Evolutionary conservation across 1,284 basidiomycete species (phyloP).

Genomic region (Cryptococcus maquisensis): DNA sequence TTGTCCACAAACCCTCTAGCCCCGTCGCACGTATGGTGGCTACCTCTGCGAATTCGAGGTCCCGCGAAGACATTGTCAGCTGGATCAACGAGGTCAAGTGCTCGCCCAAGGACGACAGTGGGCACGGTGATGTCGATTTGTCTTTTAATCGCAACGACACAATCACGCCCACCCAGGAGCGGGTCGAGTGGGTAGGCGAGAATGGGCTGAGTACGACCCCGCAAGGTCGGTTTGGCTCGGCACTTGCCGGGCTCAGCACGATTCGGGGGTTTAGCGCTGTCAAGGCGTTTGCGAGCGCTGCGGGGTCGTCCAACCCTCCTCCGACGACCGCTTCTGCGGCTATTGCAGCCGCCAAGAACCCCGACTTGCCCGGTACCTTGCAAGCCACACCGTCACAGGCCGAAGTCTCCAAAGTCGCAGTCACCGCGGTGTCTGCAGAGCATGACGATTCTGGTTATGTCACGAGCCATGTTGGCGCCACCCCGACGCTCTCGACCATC

Average conservation of each 20-base stretch:
- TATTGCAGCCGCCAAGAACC: constrained; percentile 3
- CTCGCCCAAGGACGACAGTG: constrained; percentile 10
- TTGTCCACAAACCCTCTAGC: constrained; percentile 11
- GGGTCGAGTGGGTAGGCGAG: constrained; percentile 11
- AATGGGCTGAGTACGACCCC: constrained; percentile 29
- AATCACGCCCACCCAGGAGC: constrained; percentile 6
- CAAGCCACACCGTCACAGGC: constrained; percentile 26
- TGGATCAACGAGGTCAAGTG: constrained; percentile 41
- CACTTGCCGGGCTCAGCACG: constrained; percentile 21
- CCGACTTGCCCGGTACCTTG: constrained; percentile 3
- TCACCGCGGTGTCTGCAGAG: constrained; percentile 23
- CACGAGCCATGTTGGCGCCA: constrained; percentile 23
- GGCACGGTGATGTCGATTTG: constrained; percentile 4
- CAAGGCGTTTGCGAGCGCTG: constrained; percentile 31
- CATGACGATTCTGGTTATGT: constrained; percentile 8
- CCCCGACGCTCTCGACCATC: constrained; percentile 41
- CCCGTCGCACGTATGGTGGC: constrained; percentile 34
- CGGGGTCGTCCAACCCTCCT: background rate
- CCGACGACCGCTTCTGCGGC: background rate
- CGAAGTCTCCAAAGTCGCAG: constrained; percentile 31
- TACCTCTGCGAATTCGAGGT: constrained; percentile 39
- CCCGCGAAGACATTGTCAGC: constrained; percentile 44
- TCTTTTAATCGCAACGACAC: constrained; percentile 5
- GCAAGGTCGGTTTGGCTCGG: constrained; percentile 28
- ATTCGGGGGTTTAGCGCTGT: constrained; percentile 27